Conservation (phyloP, 129 eudicot species). For the Helichrysum umbraculigerum region DNA sequence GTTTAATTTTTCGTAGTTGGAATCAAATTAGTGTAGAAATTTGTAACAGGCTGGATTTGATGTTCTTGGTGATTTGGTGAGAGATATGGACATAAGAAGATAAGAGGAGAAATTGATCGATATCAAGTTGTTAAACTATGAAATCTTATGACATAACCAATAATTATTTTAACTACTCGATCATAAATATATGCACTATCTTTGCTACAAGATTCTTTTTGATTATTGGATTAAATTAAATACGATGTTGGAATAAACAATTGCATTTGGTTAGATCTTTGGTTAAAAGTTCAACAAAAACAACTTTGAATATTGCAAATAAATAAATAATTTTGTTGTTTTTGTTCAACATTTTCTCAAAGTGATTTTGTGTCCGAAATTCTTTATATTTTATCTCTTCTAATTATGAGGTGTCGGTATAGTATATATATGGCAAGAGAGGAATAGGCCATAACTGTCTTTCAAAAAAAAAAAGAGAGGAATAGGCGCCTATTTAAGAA, state of each 20-base stretch:
- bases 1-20: too few relatives aligned
- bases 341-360: too few relatives aligned
- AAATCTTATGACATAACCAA: constrained; percentile 46
- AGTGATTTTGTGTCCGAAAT: too few relatives aligned
- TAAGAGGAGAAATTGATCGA: constrained; percentile 33
- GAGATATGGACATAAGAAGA: constrained; percentile 38
- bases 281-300: background rate
- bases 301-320: too few relatives aligned
- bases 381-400: too few relatives aligned
- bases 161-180: constrained; percentile 36
- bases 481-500: too few relatives aligned
- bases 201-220: constrained; percentile 31
- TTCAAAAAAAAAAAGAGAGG: too few relatives aligned
- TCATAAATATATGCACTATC: constrained; percentile 21
- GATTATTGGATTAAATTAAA: background rate
- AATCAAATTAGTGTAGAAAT: too few relatives aligned
- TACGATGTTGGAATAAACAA: background rate
- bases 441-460: too few relatives aligned
- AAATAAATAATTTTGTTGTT: too few relatives aligned
- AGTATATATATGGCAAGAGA: too few relatives aligned
- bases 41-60: constrained; percentile 40
- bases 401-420: too few relatives aligned
- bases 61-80: constrained; percentile 36
- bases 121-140: constrained; percentile 34
- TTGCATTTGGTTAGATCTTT: background rate